Conservation (phyloP, 768 basidiomycete genomes). For the Phaeotremella skinneri region DNA sequence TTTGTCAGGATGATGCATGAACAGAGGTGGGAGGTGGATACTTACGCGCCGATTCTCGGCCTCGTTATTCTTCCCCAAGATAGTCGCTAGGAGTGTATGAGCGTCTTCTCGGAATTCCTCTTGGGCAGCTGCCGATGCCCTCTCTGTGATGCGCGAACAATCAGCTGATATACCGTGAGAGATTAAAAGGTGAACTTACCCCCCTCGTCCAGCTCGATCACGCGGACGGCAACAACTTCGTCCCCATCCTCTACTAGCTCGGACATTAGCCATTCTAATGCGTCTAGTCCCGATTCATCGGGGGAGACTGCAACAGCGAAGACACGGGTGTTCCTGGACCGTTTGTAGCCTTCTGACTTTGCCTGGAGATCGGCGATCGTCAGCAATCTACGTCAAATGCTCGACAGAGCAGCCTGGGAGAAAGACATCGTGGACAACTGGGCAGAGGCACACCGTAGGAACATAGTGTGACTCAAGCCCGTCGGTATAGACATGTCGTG, state of each 20-base stretch:
- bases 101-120: constrained; percentile 71
- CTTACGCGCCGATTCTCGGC: constrained; percentile 73
- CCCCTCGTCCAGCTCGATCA: constrained; percentile 80
- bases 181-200: constrained; percentile 55
- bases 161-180: background rate
- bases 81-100: constrained; percentile 68
- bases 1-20: background rate
- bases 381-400: background rate
- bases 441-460: no score
- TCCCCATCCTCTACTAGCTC: constrained; percentile 72
- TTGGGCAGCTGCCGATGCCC: constrained; percentile 49
- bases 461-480: no score
- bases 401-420: background rate
- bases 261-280: constrained; percentile 89
- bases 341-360: constrained; percentile 75
- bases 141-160: constrained; percentile 56
- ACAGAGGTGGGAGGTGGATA: constrained; percentile 3
- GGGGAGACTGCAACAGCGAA: constrained; percentile 85
- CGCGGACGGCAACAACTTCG: constrained; percentile 86
- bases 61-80: constrained; percentile 78
- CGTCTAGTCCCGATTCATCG: constrained; percentile 83
- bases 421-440: no score
- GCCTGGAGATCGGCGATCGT: constrained; percentile 52
- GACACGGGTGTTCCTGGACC: constrained; percentile 73
- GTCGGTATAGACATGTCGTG: background rate